Conservation (phyloP, 2,329 filamentous ascomycete species). For the Xylariaceae sp. region DNA sequence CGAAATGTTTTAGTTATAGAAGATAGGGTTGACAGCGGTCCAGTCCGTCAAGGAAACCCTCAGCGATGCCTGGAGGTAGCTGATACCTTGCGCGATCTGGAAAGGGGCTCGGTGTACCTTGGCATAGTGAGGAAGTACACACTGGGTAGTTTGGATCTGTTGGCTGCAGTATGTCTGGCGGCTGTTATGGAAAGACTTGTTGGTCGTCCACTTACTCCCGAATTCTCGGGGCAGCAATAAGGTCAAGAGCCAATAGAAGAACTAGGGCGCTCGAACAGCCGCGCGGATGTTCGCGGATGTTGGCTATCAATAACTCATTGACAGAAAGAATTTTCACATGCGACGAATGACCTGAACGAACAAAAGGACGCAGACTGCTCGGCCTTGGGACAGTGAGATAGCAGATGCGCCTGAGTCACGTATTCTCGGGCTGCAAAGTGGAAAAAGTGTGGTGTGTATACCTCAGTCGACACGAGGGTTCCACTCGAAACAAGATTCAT, state of each 20-base stretch:
- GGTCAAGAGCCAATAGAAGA: conserved; percentile 12
- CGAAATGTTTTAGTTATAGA: background rate
- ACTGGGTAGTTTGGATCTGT: conserved; percentile 9
- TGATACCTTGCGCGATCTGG: background rate
- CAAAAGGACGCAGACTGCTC: background rate
- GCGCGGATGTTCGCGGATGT: conserved; percentile 26
- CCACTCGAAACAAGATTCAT: no score
- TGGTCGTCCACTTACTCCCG: conserved; percentile 18
- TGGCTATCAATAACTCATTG: conserved; percentile 7
- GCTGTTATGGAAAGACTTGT: conserved; percentile 15
- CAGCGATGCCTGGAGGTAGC: background rate
- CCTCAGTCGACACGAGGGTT: no score
- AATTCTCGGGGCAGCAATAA: conserved; percentile 6
- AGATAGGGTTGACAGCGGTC: background rate
- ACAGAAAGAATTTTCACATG: background rate
- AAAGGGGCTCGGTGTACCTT: conserved; percentile 3
- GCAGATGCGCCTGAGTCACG: no score
- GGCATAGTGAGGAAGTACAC: conserved; percentile 1
- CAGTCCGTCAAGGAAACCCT: background rate
- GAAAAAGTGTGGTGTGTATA: no score
- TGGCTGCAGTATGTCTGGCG: conserved; percentile 17
- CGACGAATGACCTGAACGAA: background rate
- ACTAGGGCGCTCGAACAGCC: conserved; percentile 18
- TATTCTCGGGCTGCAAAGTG: no score
- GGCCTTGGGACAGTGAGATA: no score